Evolutionary conservation across 2,329 filamentous ascomycete species (phyloP), one percentile per base, ranked within the genome.

Genomic region (Nakataea oryzae): DNA sequence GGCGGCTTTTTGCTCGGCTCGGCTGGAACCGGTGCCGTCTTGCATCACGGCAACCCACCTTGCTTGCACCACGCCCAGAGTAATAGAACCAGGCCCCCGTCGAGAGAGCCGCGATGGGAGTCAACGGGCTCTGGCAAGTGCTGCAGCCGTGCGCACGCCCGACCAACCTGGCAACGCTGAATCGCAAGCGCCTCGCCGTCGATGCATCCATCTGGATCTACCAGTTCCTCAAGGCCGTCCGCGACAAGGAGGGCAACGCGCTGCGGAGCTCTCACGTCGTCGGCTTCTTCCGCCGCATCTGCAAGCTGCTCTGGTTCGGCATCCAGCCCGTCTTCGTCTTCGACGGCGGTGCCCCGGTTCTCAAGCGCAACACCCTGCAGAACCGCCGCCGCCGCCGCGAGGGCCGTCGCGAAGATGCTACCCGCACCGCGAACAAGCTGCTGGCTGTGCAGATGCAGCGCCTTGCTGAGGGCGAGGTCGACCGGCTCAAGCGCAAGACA

Each of bases 151-250:
- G 92, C 72, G 95, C 95, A 58, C 89, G 95, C 50, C 96, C 95
- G 26, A 96, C 96, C 65, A 97, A 96, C 74, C 88, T 99, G 69
- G 93, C 96, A 69, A 96, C 93, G 17, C 86, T 99, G 64, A 97
- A 97, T 74, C 91, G 90, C 68, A 97, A 96, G 77, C 91, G 95
- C 21, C 88, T 99, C 59, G 96, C 95, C 58, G 91, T 99, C 67
- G 95, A 99, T 76, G 95, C 96, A 63, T 97, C 93, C 14, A 99
- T 99, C 73, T 99, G 95, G 95, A 97, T 99, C 69, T 99, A 99
- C 80, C 95, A 99, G 72, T 99, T 99, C 71, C 86, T 99, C 69
- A 99, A 99, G 78, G 95, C 96, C 12, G 95, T 99, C 13, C 93
- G 95, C 69, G 95, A 99, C 76, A 97, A 97, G 71, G 95, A 99